A percentile compares a stretch with the other conserved stretches of the same genome.
phyloP scores from a whole-genome alignment of 805 yeast genomes.

The Candida silvicultrix region DNA sequence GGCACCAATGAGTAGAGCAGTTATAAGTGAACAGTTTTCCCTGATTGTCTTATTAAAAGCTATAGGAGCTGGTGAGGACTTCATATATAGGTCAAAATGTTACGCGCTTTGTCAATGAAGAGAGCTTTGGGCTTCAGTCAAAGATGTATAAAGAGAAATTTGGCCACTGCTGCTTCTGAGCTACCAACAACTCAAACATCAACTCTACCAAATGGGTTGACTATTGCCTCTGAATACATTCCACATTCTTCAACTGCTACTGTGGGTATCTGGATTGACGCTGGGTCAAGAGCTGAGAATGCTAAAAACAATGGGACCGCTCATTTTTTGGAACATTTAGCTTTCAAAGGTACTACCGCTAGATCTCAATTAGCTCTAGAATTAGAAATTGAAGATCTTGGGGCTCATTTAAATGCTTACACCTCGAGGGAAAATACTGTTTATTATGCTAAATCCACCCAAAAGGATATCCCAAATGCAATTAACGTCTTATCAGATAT shows the following conservation, averaged over 20 bases:
- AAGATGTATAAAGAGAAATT: neutral
- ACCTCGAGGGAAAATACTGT: conserved; percentile 97
- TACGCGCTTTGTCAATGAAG: neutral
- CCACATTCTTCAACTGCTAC: conserved; percentile 93
- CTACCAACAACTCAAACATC: conserved; percentile 56
- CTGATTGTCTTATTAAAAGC: no score
- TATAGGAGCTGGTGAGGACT: no score
- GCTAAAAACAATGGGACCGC: conserved; percentile 88
- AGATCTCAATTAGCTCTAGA: conserved; percentile 82
- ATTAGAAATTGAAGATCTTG: conserved; percentile 90
- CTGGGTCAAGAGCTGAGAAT: conserved; percentile 96
- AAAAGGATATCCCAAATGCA: conserved; percentile 74
- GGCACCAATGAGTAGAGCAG: neutral
- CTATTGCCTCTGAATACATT: conserved; percentile 85
- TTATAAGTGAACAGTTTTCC: neutral
- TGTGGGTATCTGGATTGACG: conserved; percentile 97
- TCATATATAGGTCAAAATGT: neutral
- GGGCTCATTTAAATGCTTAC: conserved; percentile 97
- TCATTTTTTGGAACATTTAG: conserved; percentile 92
- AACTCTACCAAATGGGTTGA: conserved; percentile 80
- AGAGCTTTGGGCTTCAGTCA: neutral
- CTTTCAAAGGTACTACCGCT: conserved; percentile 86
- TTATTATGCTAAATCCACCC: conserved; percentile 85
- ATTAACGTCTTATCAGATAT: conserved; percentile 88
- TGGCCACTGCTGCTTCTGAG: neutral